These are phyloP conservation scores for Tripterygium wilfordii DNA, from an alignment of 177 flowering plant genomes.

Conservation along the genomic window DNA sequence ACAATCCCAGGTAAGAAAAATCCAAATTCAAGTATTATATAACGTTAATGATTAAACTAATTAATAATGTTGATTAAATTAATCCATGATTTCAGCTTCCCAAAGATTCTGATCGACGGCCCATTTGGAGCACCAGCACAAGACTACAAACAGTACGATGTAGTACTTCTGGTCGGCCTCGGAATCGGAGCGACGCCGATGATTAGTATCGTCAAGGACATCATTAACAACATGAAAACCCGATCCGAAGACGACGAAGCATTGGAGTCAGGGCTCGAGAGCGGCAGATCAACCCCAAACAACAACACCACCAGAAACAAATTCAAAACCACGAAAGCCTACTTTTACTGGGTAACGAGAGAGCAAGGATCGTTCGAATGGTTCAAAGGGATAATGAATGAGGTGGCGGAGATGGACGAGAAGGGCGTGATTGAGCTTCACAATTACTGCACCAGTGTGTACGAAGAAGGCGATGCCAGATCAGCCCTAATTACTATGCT, in stretches of 20 bases:
- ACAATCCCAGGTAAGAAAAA: conserved; percentile 34
- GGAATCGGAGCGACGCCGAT: conserved; percentile 82
- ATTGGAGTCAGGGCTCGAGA: not conserved
- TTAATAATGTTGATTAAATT: not conserved
- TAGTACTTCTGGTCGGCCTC: conserved; percentile 67
- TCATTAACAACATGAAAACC: conserved; percentile 48
- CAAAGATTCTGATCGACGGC: conserved; percentile 65
- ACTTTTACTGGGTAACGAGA: conserved; percentile 77
- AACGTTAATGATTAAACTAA: not conserved
- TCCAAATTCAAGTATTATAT: too few relatives aligned
- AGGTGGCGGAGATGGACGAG: conserved; percentile 61
- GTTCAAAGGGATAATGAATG: conserved; percentile 77
- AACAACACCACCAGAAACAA: conserved; percentile 9
- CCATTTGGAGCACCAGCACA: conserved; percentile 83
- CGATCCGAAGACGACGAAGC: conserved; percentile 18
- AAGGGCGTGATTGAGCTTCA: conserved; percentile 55
- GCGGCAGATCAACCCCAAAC: not conserved
- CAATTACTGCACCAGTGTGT: conserved; percentile 80
- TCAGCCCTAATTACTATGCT: conserved; percentile 74
- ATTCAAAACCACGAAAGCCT: conserved; percentile 54
- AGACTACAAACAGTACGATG: conserved; percentile 72
- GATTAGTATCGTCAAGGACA: conserved; percentile 76
- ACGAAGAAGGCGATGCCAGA: conserved; percentile 78
- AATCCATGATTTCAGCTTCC: conserved; percentile 34
- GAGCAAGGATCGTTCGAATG: conserved; percentile 79